Evolutionary conservation across 768 basidiomycete species (phyloP).

Genomic region (Psilocybe tampanensis): DNA sequence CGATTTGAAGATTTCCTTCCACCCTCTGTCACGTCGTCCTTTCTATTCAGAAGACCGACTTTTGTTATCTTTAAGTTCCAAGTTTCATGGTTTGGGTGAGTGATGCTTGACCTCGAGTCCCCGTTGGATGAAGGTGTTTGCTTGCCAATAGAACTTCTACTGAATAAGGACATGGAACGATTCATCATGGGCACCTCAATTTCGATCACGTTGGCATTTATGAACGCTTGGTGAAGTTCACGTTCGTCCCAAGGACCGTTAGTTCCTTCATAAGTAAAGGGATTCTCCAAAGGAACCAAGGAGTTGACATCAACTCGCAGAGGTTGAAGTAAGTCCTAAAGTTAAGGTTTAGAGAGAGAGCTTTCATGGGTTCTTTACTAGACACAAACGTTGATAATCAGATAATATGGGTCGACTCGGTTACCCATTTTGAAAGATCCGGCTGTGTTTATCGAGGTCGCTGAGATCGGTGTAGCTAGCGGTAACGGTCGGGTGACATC

Average conservation of each 20-base stretch:
- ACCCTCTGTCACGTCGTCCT: constrained; percentile 76
- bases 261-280: constrained; percentile 70
- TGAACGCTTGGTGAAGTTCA: constrained; percentile 65
- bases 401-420: constrained; percentile 90
- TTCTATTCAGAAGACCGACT: constrained; percentile 78
- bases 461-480: constrained; percentile 25
- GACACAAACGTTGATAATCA: constrained; percentile 78
- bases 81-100: constrained; percentile 25
- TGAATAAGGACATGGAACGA: constrained; percentile 38
- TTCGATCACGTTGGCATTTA: constrained; percentile 58
- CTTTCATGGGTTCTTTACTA: background rate
- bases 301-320: constrained; percentile 68
- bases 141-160: constrained; percentile 37
- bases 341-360: constrained; percentile 2
- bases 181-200: constrained; percentile 45
- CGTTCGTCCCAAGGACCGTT: constrained; percentile 67
- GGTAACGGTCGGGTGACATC: constrained; percentile 47
- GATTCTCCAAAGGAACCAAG: constrained; percentile 60
- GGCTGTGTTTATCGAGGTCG: constrained; percentile 19
- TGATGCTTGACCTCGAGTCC: constrained; percentile 1
- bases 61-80: constrained; percentile 71
- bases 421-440: constrained; percentile 52
- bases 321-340: constrained; percentile 65
- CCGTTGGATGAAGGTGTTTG: constrained; percentile 1
- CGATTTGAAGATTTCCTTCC: constrained; percentile 75